A percentile compares a stretch with the other conserved stretches of the same genome.
Conservation (phyloP, 345 rosid genomes). For the Ricinus communis region DNA sequence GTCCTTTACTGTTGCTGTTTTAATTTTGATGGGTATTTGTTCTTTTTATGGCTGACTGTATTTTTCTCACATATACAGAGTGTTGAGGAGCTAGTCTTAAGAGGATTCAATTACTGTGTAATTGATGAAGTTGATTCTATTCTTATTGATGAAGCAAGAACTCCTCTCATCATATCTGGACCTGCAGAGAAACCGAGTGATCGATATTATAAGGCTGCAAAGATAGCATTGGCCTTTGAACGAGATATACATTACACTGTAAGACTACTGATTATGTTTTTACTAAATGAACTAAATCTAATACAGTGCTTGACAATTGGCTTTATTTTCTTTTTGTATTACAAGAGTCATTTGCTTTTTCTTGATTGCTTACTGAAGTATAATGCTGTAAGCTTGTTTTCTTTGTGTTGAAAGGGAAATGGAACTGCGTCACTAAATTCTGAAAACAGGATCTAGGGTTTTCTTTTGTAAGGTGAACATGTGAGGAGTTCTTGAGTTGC, state of each 20-base stretch:
- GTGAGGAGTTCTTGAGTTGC: neutral
- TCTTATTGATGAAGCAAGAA: constrained; percentile 98
- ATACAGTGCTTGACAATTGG: neutral
- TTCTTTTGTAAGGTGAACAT: neutral
- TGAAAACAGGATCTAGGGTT: neutral
- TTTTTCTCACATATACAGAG: constrained; percentile 50
- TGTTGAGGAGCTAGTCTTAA: constrained; percentile 91
- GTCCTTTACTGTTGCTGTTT: constrained; percentile 7
- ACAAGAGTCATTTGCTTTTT: neutral
- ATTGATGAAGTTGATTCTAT: constrained; percentile 99
- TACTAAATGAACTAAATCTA: neutral
- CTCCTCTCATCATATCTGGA: constrained; percentile 94
- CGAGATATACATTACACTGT: constrained; percentile 93
- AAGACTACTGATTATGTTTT: constrained; percentile 22
- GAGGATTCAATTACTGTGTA: constrained; percentile 85
- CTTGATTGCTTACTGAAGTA: neutral
- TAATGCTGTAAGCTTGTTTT: neutral
- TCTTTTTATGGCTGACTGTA: constrained; percentile 27
- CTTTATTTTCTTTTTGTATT: neutral
- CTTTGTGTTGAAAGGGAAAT: neutral
- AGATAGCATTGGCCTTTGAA: constrained; percentile 83
- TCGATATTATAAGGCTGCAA: constrained; percentile 88
- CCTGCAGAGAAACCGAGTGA: constrained; percentile 98
- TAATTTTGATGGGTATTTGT: constrained; percentile 12
- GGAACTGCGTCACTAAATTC: neutral